Base-by-base conservation (phyloP, 2,329 filamentous ascomycete species). In the Septoria petroselini region DNA sequence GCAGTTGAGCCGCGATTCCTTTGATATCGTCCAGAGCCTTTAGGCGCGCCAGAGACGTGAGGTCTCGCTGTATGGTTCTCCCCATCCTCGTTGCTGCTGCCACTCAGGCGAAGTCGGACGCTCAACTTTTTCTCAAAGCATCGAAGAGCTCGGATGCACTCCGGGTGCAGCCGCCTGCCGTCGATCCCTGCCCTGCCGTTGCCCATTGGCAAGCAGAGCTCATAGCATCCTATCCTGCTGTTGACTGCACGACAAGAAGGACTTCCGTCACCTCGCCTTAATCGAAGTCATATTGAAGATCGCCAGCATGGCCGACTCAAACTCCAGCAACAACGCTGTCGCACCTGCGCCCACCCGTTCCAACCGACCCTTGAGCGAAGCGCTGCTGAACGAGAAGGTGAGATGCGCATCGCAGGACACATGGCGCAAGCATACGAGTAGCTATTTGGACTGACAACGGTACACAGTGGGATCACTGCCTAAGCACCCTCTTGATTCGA, bases 321-420 rank as follows among this genome's bases (percentile, higher is more conserved):
- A 68, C 44, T 57, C 65, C 51, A 63, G 73, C 55, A 65, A 80
- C 65, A 72, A 79, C 59, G 75, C 81, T 61, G 78, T 83, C 64
- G 78, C 80, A 71, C 78, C 82, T 58, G 53, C 62, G 31, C 79
- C 86, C 69, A 80, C 85, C 71, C 83, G 88, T 64, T 76, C 82
- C 57, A 81, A 73, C 68, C 80, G 81, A 73, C 91, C 93, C 58
- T 86, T 96, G 75, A 97, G 91, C 79, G 93, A 98, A 79, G 88
- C 91, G 68, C 83, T 98, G 66, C 82, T 98, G 69, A 97, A 97
- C 75, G 93, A 98, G 77, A 98, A 98, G 90, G 93, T 96, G 83
- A 59, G 67, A 41, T 15, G 57, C 46, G 45, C 23, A 27, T 27
- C 5, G 35, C 17, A 17, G 30, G 11, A n/a, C 19, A 35, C 21